Base-by-base conservation (phyloP, 2,329 filamentous ascomycete genomes). In the Cladosporium colombiae region DNA sequence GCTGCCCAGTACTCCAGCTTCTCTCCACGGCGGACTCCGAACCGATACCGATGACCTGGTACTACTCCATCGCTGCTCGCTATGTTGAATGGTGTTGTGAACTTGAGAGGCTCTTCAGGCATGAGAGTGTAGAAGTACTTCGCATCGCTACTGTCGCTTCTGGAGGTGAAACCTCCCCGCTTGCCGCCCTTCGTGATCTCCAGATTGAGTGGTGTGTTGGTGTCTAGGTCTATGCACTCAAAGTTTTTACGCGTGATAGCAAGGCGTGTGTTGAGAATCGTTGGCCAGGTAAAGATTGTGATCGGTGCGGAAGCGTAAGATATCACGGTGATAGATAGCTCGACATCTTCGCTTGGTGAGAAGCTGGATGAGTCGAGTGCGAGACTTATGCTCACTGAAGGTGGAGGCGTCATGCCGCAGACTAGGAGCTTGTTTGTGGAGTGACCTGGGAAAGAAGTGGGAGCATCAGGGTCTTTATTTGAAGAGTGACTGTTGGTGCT, bases 211-310 rank as follows among this genome's bases (percentile, higher is more conserved):
- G 50, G 33, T 21, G 33, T 35, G 31, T 64, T 55, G 14, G 49
- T 16, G 29, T 58, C 60, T 3, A 66, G 31, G 53, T 68, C 68
- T 16, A 62, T 16, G 29, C 65, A 70, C 50, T 21, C 55, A 37
- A 68, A 70, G 59, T 68, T 68, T 27, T 37, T 56, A 4, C 65
- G 62, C 37, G 23, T 46, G 40, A 65, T 62, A n/a, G 64, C 52
- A 23, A 67, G 68, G 44, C 18, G n/a, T 7, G 65, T 59, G 35
- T 69, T 67, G 52, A 68, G 63, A 3, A 68, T 64, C 29, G 52
- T 62, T 2, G 53, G 66, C 67, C 62, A 62, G 33, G 67, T 69
- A 33, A 65, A 65, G 56, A 70, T 62, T 57, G 67, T 69, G 40
- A 69, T 66, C 14, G 66, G 62, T 75, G 23, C 18, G 49, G 23